Base-by-base conservation (phyloP, 2,329 filamentous ascomycete species). In the Ophiocordyceps australis region DNA sequence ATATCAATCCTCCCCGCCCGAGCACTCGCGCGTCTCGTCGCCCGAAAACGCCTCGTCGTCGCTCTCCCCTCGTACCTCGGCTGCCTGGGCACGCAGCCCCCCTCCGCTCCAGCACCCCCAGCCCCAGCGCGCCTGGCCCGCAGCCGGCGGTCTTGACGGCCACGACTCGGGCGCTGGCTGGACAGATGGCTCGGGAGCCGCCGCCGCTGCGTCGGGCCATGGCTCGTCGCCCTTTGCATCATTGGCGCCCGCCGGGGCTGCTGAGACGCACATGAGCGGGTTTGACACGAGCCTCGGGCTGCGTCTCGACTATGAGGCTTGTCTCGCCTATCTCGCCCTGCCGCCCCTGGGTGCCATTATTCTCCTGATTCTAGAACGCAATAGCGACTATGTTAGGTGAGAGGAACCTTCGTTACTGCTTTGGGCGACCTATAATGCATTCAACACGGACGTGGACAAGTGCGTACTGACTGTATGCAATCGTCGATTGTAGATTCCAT, bases 301-400 rank as follows among this genome's bases (percentile, higher is more conserved):
- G 33, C 62, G 86, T 28, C 62, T 95, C 37, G 82, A 92, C 45
- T 77, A 86, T 43, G 86, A 95, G 58, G 86, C 89, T 5, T 80
- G 76, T 45, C 54, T 94, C 42, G 86, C 89, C 27, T 98, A 98
- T 49, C 46, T 94, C 33, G 59, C 77, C 25, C 54, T 92, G 10
- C 89, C 89, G 33, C 89, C 89, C 2, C 62, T 85, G 0, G 89
- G 86, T 3, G 80, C 78, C 4, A 80, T 94, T 15, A 49, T 93
- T 36, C 52, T 98, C 38, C 52, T 98, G 37, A 66, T 95, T 23
- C 47, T 86, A 34, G 89, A 98, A 62, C 72, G 85, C 44, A 89
- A 93, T 58, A 94, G 83, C 45, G 89, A 98, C 54, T 98, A 93
- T 50, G 89, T 98, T 30, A 68, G 89, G 79, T 86, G 53, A 16